Evolutionary conservation across 106 monocot species (phyloP).

Genomic region (Dendrobium huoshanense): DNA sequence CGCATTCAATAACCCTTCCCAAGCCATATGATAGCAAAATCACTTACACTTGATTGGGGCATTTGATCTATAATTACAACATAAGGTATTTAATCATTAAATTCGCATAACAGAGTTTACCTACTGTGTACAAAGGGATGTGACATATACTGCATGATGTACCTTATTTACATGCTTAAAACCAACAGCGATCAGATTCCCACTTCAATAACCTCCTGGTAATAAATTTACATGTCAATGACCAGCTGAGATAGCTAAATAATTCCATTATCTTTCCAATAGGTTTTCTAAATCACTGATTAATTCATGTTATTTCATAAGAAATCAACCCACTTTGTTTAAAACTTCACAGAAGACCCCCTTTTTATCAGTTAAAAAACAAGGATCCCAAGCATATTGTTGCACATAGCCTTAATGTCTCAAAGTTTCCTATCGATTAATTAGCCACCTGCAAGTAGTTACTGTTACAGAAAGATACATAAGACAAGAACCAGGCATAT

Average conservation of each 20-base stretch:
- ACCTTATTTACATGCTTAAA: background rate
- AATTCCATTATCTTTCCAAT: background rate
- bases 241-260: background rate
- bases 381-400: no score
- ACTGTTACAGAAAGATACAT: no score
- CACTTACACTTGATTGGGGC: no score
- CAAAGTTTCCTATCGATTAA: no score
- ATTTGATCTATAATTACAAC: no score
- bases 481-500: no score
- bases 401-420: no score
- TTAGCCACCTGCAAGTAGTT: no score
- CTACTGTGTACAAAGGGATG: background rate
- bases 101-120: background rate
- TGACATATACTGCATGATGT: background rate
- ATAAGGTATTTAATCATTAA: background rate
- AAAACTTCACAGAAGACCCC: no score
- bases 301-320: no score
- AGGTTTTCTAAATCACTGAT: background rate
- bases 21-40: background rate
- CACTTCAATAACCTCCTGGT: background rate
- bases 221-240: background rate
- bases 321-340: no score
- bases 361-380: no score
- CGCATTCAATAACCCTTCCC: background rate
- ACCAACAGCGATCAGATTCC: background rate